These are phyloP conservation scores for Aspergillus alliaceus DNA, from an alignment of 2,329 filamentous ascomycete species.

Conservation along the genomic window DNA sequence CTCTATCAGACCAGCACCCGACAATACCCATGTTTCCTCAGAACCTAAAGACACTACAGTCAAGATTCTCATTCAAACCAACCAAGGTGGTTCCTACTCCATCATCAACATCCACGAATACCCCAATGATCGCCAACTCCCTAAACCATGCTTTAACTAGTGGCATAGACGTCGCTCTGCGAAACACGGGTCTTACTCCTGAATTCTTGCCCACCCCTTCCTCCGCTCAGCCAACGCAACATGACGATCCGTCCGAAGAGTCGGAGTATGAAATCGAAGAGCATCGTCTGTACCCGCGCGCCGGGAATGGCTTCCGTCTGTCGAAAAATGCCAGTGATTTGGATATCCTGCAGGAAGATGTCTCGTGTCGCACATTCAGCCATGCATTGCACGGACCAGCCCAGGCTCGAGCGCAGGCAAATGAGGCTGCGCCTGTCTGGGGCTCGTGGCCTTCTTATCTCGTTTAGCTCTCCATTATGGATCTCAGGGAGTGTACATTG, in stretches of 20 bases:
- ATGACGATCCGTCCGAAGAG: conserved; percentile 36
- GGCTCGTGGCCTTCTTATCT: conserved; percentile 1
- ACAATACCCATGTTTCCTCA: conserved; percentile 64
- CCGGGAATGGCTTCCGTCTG: conserved; percentile 62
- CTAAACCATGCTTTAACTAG: neutral
- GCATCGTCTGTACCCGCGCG: conserved; percentile 62
- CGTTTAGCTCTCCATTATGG: neutral
- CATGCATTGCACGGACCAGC: conserved; percentile 41
- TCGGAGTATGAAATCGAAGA: conserved; percentile 48
- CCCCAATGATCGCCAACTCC: neutral
- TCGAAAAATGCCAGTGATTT: conserved; percentile 59
- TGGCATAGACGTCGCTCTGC: neutral
- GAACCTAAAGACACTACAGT: conserved; percentile 28
- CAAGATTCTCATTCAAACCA: conserved; percentile 20
- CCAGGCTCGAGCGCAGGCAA: conserved; percentile 14
- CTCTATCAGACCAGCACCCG: conserved; percentile 61
- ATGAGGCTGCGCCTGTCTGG: conserved; percentile 13
- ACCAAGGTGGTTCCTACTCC: conserved; percentile 7
- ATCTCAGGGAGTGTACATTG: neutral
- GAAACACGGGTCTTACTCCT: neutral
- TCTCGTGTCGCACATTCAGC: conserved; percentile 56
- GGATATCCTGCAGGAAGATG: conserved; percentile 63
- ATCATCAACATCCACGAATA: conserved; percentile 4
- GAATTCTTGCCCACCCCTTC: neutral
- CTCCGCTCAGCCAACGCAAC: conserved; percentile 16